Percentiles rank a stretch among this genome's conserved stretches.
phyloP scores from a whole-genome alignment of 1,284 basidiomycete genomes.

The Rhodofomes roseus region DNA sequence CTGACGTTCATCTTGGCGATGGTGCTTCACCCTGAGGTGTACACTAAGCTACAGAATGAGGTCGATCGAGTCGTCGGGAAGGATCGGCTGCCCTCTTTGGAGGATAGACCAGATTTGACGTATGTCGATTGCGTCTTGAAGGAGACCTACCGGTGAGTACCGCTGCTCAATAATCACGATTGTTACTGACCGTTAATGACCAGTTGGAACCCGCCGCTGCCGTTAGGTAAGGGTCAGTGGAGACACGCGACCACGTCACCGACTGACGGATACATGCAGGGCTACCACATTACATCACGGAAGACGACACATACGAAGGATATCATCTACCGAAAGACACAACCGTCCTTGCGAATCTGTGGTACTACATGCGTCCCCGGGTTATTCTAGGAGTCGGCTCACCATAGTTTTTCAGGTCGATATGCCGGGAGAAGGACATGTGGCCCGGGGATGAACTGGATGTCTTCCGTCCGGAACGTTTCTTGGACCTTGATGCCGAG shows the following conservation, averaged over 20 bases:
- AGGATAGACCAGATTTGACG: not conserved
- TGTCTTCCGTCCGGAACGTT: constrained; percentile 22
- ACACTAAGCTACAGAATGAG: not conserved
- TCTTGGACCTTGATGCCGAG: constrained; percentile 15
- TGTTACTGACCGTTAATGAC: not conserved
- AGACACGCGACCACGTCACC: not conserved
- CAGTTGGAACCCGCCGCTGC: constrained; percentile 23
- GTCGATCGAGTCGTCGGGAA: constrained; percentile 1
- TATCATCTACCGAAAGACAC: constrained; percentile 17
- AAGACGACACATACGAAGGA: constrained; percentile 20
- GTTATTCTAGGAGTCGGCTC: not conserved
- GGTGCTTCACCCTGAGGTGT: constrained; percentile 26
- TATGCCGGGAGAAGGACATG: not conserved
- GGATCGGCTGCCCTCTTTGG: not conserved
- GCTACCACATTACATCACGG: constrained; percentile 18
- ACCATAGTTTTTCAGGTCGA: not conserved
- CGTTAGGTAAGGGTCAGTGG: constrained; percentile 14
- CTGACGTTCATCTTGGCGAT: constrained; percentile 27
- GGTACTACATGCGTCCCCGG: constrained; percentile 8
- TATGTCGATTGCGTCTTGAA: not conserved
- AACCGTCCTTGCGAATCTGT: constrained; percentile 22
- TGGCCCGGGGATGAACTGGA: constrained; percentile 13
- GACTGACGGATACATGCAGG: constrained; percentile 3
- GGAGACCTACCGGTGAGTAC: not conserved
- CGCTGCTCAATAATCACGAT: not conserved